These are phyloP conservation scores for Dioszegia aurantiaca DNA, from an alignment of 768 basidiomycete genomes.

Conservation along the genomic window DNA sequence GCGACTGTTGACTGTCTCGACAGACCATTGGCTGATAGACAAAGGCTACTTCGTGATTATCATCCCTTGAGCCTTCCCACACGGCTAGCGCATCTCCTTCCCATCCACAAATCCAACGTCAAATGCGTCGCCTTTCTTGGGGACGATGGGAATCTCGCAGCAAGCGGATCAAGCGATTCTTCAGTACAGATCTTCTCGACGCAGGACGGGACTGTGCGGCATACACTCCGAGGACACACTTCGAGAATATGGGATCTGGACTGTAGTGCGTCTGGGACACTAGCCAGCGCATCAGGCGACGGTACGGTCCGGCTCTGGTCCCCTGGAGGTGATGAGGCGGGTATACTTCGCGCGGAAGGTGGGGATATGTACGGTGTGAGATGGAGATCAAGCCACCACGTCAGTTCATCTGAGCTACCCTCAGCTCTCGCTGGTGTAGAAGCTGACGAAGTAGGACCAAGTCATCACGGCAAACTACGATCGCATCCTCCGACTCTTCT, in stretches of 20 bases:
- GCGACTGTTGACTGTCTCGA: not conserved
- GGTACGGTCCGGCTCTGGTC: constrained; percentile 47
- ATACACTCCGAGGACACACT: constrained; percentile 40
- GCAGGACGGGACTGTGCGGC: constrained; percentile 15
- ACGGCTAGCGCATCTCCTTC: constrained; percentile 20
- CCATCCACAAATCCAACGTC: constrained; percentile 42
- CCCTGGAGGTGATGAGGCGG: constrained; percentile 16
- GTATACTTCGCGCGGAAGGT: constrained; percentile 33
- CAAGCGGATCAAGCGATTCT: constrained; percentile 49
- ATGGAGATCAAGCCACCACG: constrained; percentile 39
- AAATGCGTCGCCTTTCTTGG: constrained; percentile 44
- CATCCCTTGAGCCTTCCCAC: constrained; percentile 35
- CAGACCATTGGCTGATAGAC: constrained; percentile 11
- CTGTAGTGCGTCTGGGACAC: constrained; percentile 1
- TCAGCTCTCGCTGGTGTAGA: not conserved
- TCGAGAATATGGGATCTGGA: constrained; percentile 46
- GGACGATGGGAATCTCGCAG: constrained; percentile 21
- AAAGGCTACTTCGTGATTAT: constrained; percentile 46
- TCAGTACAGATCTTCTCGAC: constrained; percentile 45
- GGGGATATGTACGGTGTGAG: constrained; percentile 50
- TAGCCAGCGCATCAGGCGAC: constrained; percentile 46
- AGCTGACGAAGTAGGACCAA: constrained; percentile 33
- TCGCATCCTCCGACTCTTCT: constrained; percentile 45
- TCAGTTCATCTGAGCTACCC: constrained; percentile 1
- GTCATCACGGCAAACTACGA: constrained; percentile 47